Evolutionary conservation across 2,329 filamentous ascomycete species (phyloP).

Genomic region (Ophiognomonia clavigignenti-juglandacearum): DNA sequence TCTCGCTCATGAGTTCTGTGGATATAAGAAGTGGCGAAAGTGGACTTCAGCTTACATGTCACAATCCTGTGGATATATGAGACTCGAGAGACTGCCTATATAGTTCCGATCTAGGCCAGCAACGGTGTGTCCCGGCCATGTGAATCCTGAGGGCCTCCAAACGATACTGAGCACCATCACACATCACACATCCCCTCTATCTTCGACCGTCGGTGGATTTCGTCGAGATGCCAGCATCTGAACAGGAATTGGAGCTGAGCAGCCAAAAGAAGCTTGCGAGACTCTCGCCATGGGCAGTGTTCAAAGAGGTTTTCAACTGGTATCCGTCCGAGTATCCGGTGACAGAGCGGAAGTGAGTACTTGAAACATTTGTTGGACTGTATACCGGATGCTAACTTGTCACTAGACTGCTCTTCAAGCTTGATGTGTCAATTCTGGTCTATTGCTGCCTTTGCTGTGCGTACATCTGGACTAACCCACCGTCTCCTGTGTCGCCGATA

Average conservation of each 20-base stretch:
- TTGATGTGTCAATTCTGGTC: slow-evolving; percentile 27
- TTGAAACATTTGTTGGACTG: neutral
- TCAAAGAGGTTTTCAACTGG: slow-evolving; percentile 31
- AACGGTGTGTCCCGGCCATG: no score
- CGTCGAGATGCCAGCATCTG: neutral
- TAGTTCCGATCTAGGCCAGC: no score
- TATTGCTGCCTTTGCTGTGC: slow-evolving; percentile 29
- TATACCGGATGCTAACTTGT: neutral
- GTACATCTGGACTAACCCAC: slow-evolving; percentile 1
- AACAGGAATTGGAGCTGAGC: neutral
- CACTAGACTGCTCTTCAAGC: slow-evolving; percentile 26
- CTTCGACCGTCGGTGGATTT: neutral
- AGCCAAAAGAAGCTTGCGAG: slow-evolving; percentile 5
- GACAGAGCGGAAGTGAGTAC: slow-evolving; percentile 25
- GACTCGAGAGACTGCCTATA: no score
- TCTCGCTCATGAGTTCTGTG: no score
- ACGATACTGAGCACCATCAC: no score
- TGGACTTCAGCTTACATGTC: no score
- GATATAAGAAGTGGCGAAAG: no score
- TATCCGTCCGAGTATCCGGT: slow-evolving; percentile 27
- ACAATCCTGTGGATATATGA: no score
- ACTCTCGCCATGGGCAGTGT: slow-evolving; percentile 18
- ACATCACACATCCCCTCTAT: no score
- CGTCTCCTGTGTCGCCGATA: neutral
- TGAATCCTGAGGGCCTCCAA: no score